Evolutionary conservation across 805 yeast species (phyloP).

Genomic region (Yarrowia alimentaria): DNA sequence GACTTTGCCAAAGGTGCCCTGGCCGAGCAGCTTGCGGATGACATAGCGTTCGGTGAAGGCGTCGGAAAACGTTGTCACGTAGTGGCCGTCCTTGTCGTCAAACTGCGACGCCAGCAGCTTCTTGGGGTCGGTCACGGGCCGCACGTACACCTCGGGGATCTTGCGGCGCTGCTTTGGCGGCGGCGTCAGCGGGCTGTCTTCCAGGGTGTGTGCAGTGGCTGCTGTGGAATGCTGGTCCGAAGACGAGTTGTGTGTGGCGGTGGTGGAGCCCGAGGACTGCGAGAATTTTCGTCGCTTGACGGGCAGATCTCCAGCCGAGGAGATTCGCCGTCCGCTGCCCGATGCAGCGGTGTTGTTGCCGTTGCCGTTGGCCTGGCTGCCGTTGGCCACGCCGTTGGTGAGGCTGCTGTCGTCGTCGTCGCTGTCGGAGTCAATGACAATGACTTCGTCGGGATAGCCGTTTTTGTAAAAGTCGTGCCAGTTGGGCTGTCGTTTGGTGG

Average conservation of each 20-base stretch:
- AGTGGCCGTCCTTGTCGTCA: conserved; percentile 41
- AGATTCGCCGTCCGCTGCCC: neutral
- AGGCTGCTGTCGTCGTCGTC: conserved; percentile 12
- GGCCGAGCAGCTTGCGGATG: conserved; percentile 71
- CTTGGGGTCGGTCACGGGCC: conserved; percentile 31
- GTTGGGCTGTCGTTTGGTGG: conserved; percentile 29
- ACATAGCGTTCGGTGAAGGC: conserved; percentile 62
- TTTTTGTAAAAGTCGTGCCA: conserved; percentile 39
- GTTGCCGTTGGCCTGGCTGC: too few relatives aligned
- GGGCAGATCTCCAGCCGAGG: conserved; percentile 10
- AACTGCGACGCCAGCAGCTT: conserved; percentile 24
- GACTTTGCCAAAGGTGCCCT: conserved; percentile 91
- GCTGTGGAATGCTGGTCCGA: conserved; percentile 5
- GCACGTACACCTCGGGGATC: conserved; percentile 37
- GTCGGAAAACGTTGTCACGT: conserved; percentile 39
- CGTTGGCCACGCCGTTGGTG: too few relatives aligned
- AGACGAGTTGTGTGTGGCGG: conserved; percentile 23
- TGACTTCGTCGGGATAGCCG: conserved; percentile 39
- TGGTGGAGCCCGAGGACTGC: conserved; percentile 21
- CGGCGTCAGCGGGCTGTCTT: conserved; percentile 25
- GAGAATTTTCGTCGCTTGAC: conserved; percentile 20
- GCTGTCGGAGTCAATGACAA: conserved; percentile 37
- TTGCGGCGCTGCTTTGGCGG: conserved; percentile 36
- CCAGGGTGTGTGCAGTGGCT: conserved; percentile 11
- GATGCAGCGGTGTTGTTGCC: conserved; percentile 1